A percentile compares a stretch with the other conserved stretches of the same genome.
phyloP scores from a whole-genome alignment of 2,329 filamentous ascomycete genomes.

The Emericellopsis atlantica region DNA sequence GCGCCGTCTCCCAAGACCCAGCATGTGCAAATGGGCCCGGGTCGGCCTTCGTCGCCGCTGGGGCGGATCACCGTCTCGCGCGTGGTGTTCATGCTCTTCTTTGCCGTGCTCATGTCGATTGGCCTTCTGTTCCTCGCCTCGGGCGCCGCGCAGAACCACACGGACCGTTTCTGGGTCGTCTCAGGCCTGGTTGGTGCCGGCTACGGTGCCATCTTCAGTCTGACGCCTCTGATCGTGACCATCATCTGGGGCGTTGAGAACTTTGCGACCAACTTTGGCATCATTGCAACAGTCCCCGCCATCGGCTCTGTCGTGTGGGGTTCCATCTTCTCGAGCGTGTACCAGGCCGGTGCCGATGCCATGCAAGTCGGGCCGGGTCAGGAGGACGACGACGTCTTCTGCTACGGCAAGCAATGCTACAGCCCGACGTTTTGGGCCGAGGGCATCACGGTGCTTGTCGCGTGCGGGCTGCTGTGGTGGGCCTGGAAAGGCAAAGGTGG shows the following conservation, averaged over 20 bases:
- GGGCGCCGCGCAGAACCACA: conserved; percentile 60
- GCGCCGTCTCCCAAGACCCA: conserved; percentile 55
- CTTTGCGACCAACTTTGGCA: conserved; percentile 96
- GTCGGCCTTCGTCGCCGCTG: conserved; percentile 8
- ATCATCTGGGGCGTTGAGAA: conserved; percentile 98
- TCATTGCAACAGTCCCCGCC: conserved; percentile 85
- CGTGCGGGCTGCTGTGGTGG: conserved; percentile 57
- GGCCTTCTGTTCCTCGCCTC: conserved; percentile 71
- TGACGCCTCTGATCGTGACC: conserved; percentile 86
- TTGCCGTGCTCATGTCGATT: conserved; percentile 59
- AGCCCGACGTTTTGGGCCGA: conserved; percentile 76
- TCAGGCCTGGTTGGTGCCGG: conserved; percentile 78
- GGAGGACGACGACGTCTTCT: conserved; percentile 45
- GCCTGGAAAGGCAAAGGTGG: conserved; percentile 71
- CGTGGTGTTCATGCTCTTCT: conserved; percentile 65
- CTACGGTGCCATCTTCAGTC: conserved; percentile 82
- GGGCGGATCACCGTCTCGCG: conserved; percentile 55
- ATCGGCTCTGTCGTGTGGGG: conserved; percentile 84
- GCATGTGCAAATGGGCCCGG: conserved; percentile 32
- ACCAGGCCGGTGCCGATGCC: conserved; percentile 48
- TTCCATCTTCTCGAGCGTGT: conserved; percentile 71
- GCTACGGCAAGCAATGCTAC: conserved; percentile 75
- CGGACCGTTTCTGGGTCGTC: conserved; percentile 72
- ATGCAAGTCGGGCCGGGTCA: conserved; percentile 18
- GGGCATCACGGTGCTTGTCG: conserved; percentile 66